Evolutionary conservation across 2,329 filamentous ascomycete genomes (phyloP).

Genomic region (Colletotrichum echinochloae): DNA sequence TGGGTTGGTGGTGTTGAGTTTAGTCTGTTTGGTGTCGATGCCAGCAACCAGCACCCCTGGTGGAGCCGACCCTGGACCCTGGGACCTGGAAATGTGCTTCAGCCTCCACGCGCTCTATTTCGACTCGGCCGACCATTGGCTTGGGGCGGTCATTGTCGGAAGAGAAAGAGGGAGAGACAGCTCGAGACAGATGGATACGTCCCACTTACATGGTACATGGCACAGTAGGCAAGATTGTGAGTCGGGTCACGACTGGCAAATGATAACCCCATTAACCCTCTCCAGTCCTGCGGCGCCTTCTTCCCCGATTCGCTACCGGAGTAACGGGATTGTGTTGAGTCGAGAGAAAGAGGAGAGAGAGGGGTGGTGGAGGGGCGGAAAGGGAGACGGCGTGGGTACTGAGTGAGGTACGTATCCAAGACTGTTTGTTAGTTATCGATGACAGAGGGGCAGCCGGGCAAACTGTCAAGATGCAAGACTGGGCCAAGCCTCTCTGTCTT

Average conservation of each 20-base stretch:
- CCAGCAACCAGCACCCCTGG: not conserved
- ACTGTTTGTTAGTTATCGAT: not conserved
- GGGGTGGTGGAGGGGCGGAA: too few species aligned
- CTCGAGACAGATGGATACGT: not conserved
- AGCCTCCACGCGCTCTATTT: slow-evolving; percentile 1
- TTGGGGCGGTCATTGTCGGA: not conserved
- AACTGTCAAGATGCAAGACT: not conserved
- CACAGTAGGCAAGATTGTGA: slow-evolving; percentile 1
- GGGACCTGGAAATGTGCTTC: slow-evolving; percentile 30
- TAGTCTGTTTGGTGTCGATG: slow-evolving; percentile 24
- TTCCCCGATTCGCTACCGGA: slow-evolving; percentile 36
- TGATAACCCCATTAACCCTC: slow-evolving; percentile 12
- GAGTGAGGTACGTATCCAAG: not conserved
- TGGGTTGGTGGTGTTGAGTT: slow-evolving; percentile 25
- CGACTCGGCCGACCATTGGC: not conserved
- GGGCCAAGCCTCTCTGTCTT: not conserved
- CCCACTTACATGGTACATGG: not conserved
- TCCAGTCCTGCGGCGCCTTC: slow-evolving; percentile 17
- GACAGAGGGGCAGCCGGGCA: not conserved
- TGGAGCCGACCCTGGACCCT: slow-evolving; percentile 31
- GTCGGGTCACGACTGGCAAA: slow-evolving; percentile 4
- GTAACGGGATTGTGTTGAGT: slow-evolving; percentile 8
- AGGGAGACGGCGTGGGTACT: not conserved
- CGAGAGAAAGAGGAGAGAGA: slow-evolving; percentile 11
- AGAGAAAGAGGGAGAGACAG: not conserved